Percentiles rank a stretch among this genome's conserved stretches.
phyloP scores from a whole-genome alignment of 179 eudicot species.

The Dionaea muscipula region DNA sequence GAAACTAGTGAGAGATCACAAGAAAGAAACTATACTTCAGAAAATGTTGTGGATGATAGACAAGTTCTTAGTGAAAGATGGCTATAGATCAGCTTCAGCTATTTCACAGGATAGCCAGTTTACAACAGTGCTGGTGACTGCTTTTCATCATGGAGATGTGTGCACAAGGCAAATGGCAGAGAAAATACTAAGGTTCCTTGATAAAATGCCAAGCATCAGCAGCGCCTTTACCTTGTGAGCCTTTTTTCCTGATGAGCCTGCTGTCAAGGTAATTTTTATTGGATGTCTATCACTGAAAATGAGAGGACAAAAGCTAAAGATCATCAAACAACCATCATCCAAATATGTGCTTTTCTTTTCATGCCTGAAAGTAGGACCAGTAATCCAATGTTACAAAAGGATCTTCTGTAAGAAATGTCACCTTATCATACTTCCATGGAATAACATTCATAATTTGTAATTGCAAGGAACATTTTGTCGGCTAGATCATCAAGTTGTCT shows the following conservation, averaged over 20 bases:
- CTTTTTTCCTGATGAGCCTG: background rate
- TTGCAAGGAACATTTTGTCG: too few species aligned
- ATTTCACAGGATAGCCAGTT: slow-evolving; percentile 51
- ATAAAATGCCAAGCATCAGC: slow-evolving; percentile 47
- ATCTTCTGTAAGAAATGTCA: too few species aligned
- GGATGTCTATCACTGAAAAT: background rate
- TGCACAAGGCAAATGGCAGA: slow-evolving; percentile 70
- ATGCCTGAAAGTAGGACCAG: too few species aligned
- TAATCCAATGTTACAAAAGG: too few species aligned
- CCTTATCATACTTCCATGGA: too few species aligned
- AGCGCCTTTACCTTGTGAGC: slow-evolving; percentile 20
- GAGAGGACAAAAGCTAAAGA: too few species aligned
- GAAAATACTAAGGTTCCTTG: slow-evolving; percentile 53
- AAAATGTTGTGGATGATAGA: slow-evolving; percentile 81
- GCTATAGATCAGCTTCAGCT: slow-evolving; percentile 29
- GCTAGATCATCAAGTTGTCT: too few species aligned
- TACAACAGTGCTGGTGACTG: slow-evolving; percentile 45
- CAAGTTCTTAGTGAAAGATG: slow-evolving; percentile 47
- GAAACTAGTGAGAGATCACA: slow-evolving; percentile 52
- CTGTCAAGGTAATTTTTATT: background rate
- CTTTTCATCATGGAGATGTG: slow-evolving; percentile 73
- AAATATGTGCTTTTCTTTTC: too few species aligned
- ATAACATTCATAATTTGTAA: too few species aligned
- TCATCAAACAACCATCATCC: too few species aligned
- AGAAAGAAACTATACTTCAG: slow-evolving; percentile 47